Conservation (phyloP, 805 yeast species). For the Zygotorulaspora chibaensis region DNA sequence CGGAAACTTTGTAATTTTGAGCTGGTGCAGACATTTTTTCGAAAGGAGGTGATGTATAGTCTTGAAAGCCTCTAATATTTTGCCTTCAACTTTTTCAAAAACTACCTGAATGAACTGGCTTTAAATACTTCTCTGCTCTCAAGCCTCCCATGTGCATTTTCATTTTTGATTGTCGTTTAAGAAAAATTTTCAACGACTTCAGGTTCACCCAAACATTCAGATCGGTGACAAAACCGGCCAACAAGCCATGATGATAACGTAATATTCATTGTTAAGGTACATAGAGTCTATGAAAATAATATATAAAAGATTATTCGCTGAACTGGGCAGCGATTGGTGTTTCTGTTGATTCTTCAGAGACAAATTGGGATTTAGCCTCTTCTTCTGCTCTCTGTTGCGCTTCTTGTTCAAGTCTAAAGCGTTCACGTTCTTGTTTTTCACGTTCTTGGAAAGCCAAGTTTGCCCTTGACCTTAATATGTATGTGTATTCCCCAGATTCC, state of each 20-base stretch:
- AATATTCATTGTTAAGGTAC: not conserved
- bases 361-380: not conserved
- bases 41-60: not conserved
- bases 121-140: not conserved
- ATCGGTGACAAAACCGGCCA: too few species aligned
- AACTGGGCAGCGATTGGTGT: not conserved
- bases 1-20: conserved; percentile 89
- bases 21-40: conserved; percentile 53
- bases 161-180: not conserved
- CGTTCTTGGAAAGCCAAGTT: conserved; percentile 53
- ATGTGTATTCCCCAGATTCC: conserved; percentile 60
- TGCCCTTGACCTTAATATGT: conserved; percentile 53
- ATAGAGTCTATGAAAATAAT: not conserved
- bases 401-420: conserved; percentile 11
- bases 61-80: not conserved
- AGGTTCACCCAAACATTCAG: conserved; percentile 1
- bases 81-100: not conserved
- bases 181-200: not conserved
- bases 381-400: not conserved
- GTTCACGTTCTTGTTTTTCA: conserved; percentile 38
- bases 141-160: not conserved
- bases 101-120: not conserved
- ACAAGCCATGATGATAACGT: not conserved
- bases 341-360: not conserved
- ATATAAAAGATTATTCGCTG: not conserved